Conservation (phyloP, 148 eudicot genomes). For the Camellia sinensis region DNA sequence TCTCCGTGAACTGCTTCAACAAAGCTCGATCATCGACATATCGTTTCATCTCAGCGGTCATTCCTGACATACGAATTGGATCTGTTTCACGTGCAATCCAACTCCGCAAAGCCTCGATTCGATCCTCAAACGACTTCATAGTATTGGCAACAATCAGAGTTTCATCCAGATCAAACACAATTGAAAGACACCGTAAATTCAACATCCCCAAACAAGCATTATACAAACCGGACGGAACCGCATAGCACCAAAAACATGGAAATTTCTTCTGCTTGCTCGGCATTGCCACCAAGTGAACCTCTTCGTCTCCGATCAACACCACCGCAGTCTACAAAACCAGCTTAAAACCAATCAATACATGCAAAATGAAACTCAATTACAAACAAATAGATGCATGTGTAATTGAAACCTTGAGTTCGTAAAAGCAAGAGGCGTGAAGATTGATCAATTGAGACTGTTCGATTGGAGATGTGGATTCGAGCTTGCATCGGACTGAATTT, state of each 20-base stretch:
- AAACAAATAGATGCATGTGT: background rate
- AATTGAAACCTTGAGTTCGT: constrained; percentile 57
- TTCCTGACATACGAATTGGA: constrained; percentile 54
- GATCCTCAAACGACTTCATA: constrained; percentile 86
- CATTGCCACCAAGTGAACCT: constrained; percentile 91
- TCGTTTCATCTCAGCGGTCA: constrained; percentile 78
- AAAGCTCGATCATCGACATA: constrained; percentile 70
- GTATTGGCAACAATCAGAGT: constrained; percentile 94
- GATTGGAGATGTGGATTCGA: constrained; percentile 46
- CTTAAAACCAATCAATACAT: constrained; percentile 6
- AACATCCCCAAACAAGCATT: constrained; percentile 69
- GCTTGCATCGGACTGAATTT: constrained; percentile 68
- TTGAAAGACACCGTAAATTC: constrained; percentile 74
- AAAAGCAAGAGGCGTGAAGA: constrained; percentile 67
- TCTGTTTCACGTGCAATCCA: constrained; percentile 77
- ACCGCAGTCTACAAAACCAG: constrained; percentile 66
- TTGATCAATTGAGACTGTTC: constrained; percentile 43
- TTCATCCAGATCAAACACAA: constrained; percentile 79
- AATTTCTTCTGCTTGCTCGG: constrained; percentile 86
- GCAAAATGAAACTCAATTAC: background rate
- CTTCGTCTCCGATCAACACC: constrained; percentile 64
- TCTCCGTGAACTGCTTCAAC: constrained; percentile 73
- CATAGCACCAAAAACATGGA: constrained; percentile 93
- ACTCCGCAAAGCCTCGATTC: constrained; percentile 56
- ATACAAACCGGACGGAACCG: constrained; percentile 55